Conservation (phyloP, 208 protist species). For the Acanthamoeba triangularis region DNA sequence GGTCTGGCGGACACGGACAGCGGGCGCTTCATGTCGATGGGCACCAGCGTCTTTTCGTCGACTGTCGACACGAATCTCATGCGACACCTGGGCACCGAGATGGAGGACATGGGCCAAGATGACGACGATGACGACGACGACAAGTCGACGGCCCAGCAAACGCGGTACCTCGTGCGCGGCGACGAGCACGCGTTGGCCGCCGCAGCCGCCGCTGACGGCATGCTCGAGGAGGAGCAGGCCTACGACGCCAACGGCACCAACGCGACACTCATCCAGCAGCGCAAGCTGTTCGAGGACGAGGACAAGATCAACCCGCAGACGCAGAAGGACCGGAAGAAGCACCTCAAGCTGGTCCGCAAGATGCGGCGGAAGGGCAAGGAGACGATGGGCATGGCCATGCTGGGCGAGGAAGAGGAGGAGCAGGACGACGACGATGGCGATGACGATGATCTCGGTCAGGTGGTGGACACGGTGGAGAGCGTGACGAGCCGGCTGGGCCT, state of each 20-base stretch:
- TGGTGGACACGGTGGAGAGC: neutral
- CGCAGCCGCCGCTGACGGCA: neutral
- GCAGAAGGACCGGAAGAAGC: neutral
- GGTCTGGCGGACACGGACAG: neutral
- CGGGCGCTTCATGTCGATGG: conserved; percentile 38
- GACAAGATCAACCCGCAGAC: conserved; percentile 13
- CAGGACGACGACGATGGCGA: neutral
- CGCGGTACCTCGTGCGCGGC: neutral
- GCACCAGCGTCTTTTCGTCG: conserved; percentile 28
- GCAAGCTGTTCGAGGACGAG: conserved; percentile 5
- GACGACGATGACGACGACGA: conserved; percentile 4
- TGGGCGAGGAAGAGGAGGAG: neutral
- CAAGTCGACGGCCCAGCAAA: neutral
- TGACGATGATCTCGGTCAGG: neutral
- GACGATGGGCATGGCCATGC: neutral
- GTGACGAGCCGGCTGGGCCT: neutral
- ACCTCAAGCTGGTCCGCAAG: conserved; percentile 13
- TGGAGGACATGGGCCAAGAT: neutral
- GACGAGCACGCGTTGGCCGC: neutral
- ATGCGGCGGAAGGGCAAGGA: conserved; percentile 9
- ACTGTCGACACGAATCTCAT: conserved; percentile 14
- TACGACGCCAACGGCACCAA: neutral
- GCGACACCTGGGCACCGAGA: conserved; percentile 12
- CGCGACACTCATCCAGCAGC: conserved; percentile 11
- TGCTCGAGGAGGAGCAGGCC: neutral